These are phyloP conservation scores for Hordeum pubiflorum DNA, from an alignment of 202 grass and related monocot genomes.

Conservation along the genomic window DNA sequence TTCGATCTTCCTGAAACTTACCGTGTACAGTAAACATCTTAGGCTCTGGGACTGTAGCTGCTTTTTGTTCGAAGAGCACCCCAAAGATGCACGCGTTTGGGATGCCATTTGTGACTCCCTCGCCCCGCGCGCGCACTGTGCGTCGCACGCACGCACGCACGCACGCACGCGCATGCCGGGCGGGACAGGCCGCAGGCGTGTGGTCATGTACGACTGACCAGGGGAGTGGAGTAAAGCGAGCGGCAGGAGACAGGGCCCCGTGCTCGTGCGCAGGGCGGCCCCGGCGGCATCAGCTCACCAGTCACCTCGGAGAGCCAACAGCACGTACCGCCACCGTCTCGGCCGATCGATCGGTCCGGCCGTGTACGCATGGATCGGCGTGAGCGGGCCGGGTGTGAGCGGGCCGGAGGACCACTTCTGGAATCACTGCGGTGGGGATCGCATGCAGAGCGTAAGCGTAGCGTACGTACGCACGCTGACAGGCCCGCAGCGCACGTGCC, in stretches of 20 bases:
- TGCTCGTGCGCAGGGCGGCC: conserved; percentile 20
- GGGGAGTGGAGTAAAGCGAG: not conserved
- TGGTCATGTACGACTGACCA: conserved; percentile 4
- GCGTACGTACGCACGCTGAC: conserved; percentile 35
- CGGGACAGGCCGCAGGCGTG: not conserved
- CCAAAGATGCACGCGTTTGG: not conserved
- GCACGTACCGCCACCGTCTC: not conserved
- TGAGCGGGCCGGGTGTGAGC: not conserved
- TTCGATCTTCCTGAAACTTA: not conserved
- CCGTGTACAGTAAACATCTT: too few species aligned
- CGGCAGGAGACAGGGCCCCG: not conserved
- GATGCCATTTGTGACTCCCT: not conserved
- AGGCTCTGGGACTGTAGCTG: not conserved
- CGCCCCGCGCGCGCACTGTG: not conserved
- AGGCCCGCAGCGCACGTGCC: conserved; percentile 44
- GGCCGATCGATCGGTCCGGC: not conserved
- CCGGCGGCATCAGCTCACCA: not conserved
- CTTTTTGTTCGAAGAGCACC: not conserved
- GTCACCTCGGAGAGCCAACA: not conserved
- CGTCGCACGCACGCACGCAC: not conserved
- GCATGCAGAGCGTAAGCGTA: not conserved
- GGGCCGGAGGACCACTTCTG: conserved; percentile 14
- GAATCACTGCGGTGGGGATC: not conserved
- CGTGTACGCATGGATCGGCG: not conserved
- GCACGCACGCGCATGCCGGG: too few species aligned